A percentile compares a stretch with the other conserved stretches of the same genome.
Evolutionary conservation across 2,329 filamentous ascomycete genomes (phyloP).

Genomic region (Fulvia fulva): DNA sequence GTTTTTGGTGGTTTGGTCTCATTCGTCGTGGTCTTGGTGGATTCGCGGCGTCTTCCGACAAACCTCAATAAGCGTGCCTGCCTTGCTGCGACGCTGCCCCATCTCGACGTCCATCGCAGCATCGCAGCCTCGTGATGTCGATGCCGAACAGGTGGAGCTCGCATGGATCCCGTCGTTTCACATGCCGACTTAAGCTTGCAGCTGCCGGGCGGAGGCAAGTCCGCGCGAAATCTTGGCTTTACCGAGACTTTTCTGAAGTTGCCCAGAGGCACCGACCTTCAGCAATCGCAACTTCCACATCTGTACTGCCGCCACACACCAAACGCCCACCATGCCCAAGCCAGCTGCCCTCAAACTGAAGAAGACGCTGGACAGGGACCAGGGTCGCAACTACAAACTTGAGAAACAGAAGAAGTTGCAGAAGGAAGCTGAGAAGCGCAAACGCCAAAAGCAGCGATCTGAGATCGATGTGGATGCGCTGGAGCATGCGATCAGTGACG

Average conservation of each 20-base stretch:
- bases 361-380: conserved; percentile 54
- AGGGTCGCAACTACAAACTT: conserved; percentile 65
- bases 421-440: conserved; percentile 52
- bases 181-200: conserved; percentile 1
- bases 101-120: conserved; percentile 6
- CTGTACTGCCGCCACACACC: not conserved
- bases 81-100: not conserved
- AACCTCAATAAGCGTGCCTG: not conserved
- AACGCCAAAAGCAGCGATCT: conserved; percentile 32
- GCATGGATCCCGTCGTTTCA: not conserved
- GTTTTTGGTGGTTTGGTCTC: no score
- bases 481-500: conserved; percentile 27
- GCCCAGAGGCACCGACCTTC: no score
- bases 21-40: not conserved
- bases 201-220: not conserved
- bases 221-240: conserved; percentile 1
- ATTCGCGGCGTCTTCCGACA: not conserved
- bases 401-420: conserved; percentile 57
- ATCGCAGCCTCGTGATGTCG: not conserved
- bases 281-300: not conserved
- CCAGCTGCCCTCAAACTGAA: conserved; percentile 50
- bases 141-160: not conserved
- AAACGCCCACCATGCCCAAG: not conserved
- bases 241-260: not conserved
- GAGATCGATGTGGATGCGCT: conserved; percentile 27